Conservation (phyloP, 1,139 yeast species). For the Hemisphaericaspora xylofermentans region DNA sequence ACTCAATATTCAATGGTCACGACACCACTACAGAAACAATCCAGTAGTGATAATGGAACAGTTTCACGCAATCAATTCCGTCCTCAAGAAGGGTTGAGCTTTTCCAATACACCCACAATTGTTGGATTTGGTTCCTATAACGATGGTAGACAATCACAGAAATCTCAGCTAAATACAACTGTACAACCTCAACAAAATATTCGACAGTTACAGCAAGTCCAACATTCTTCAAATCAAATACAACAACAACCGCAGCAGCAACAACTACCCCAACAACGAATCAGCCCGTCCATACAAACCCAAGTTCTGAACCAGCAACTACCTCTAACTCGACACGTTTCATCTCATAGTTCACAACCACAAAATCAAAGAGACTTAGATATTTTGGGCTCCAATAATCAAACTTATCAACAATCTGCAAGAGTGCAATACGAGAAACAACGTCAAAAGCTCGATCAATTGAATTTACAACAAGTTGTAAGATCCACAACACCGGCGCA, state of each 20-base stretch:
- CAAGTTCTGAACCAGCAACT: background rate
- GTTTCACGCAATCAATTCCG: constrained; percentile 27
- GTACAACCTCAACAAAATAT: constrained; percentile 5
- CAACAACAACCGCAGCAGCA: constrained; percentile 6
- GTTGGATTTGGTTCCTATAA: constrained; percentile 2
- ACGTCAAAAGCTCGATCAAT: constrained; percentile 6
- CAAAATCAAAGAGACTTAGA: constrained; percentile 2
- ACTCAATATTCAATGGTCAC: background rate
- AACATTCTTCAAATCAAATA: constrained; percentile 3
- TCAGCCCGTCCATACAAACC: background rate
- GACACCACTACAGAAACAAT: background rate
- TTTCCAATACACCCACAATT: constrained; percentile 19
- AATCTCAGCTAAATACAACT: constrained; percentile 10
- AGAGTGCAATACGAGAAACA: constrained; percentile 10
- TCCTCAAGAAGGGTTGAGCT: constrained; percentile 31
- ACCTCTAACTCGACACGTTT: background rate
- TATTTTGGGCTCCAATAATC: background rate
- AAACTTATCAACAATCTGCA: constrained; percentile 6
- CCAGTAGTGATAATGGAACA: background rate
- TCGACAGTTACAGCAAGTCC: constrained; percentile 8
- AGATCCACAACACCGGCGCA: background rate
- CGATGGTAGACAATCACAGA: constrained; percentile 8
- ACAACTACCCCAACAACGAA: constrained; percentile 4
- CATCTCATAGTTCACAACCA: constrained; percentile 5
- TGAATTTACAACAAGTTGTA: background rate